Evolutionary conservation across 2,329 filamentous ascomycete species (phyloP).

Genomic region (Trichoderma lentiforme): DNA sequence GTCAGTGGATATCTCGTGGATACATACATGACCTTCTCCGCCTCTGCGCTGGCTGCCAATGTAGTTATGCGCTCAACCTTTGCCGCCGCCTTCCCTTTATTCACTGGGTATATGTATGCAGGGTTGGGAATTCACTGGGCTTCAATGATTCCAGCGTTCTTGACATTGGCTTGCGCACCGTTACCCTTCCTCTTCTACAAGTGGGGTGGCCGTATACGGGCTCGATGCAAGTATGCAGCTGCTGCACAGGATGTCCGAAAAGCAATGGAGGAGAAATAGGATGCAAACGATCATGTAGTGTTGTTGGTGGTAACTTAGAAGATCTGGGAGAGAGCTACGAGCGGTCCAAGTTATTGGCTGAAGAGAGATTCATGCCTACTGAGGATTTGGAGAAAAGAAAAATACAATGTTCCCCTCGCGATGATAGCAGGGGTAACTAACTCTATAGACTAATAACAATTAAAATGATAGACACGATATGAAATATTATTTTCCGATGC

Average conservation of each 20-base stretch:
- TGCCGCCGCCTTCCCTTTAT: slow-evolving; percentile 66
- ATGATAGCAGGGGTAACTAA: not conserved
- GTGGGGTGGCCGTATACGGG: not conserved
- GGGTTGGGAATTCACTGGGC: slow-evolving; percentile 69
- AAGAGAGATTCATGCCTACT: not conserved
- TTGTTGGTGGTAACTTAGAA: not conserved
- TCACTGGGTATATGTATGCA: slow-evolving; percentile 53
- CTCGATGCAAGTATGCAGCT: not conserved
- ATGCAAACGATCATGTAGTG: not conserved
- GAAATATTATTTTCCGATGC: not conserved
- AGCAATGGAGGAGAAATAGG: not conserved
- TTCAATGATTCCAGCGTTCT: slow-evolving; percentile 63
- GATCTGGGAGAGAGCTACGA: not conserved
- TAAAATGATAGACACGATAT: not conserved
- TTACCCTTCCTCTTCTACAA: not conserved
- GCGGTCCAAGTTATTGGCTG: not conserved
- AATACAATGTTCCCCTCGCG: not conserved
- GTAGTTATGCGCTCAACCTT: slow-evolving; percentile 65
- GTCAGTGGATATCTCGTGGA: slow-evolving; percentile 63
- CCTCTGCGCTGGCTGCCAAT: slow-evolving; percentile 66
- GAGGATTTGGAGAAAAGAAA: not conserved
- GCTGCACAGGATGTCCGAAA: not conserved
- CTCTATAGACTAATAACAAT: not conserved
- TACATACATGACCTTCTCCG: slow-evolving; percentile 66
- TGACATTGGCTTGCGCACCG: slow-evolving; percentile 47